Evolutionary conservation across 345 rosid genomes (phyloP), one percentile per base, ranked within the genome.

Genomic region (Linum usitatissimum): DNA sequence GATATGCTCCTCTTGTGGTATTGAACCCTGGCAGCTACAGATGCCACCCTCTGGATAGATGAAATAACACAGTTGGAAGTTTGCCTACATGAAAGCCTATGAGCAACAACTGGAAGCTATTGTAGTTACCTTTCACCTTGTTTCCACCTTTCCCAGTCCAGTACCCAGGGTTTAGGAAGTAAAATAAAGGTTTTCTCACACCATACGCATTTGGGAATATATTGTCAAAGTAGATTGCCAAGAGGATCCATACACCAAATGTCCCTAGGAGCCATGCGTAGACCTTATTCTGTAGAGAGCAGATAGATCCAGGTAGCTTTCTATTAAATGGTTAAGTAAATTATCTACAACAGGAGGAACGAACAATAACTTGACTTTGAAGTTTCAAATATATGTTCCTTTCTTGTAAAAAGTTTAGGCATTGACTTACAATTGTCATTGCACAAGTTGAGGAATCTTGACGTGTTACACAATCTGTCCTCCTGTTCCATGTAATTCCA

Each of bases 111-210:
- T 38, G 53, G 49, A 57, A 62, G 57, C 57, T n/a, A 20, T 76
- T 66, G n/a, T 63, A 57, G 34, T 70, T 72, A 87, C 96, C 96
- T 89, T 77, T 68, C 34, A 73, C 82, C 68, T 77, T 81, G 78
- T 68, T 74, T 74, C 98, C 95, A 66, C 93, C 95, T 75, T 68
- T 89, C 70, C 95, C 96, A 0, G 86, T 86, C 98, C 98, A 89
- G 69, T 83, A 87, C 36, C 87, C 84, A 21, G 87, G 95, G 31
- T 78, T 81, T 18, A 92, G 70, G 78, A 92, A 87, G 77, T 87
- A 92, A 73, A 84, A 76, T 30, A 76, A 9, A 42, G 96, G 73
- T 75, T 84, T 92, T 73, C 96, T 84, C 59, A 85, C 82, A 68
- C 95, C 93, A 13, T 83, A 83, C 3, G 87, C 84, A 66, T 89